Base-by-base conservation (phyloP, 768 basidiomycete species). In the Serendipita sp. region DNA sequence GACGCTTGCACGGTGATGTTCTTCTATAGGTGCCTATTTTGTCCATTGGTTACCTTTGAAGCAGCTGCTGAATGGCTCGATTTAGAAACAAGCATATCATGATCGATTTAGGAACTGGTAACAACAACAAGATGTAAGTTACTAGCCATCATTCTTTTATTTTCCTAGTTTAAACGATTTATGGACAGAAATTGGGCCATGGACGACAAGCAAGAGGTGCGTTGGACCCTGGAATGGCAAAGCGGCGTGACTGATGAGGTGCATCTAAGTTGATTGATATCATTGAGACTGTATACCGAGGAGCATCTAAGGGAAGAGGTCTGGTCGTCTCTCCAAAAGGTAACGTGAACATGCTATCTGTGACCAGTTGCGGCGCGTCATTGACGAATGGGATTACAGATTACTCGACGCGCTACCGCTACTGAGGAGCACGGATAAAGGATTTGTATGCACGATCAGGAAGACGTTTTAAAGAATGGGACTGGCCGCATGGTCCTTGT, bases 21-120 rank as follows among this genome's bases (percentile, higher is more conserved):
- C 80, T 95, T 96, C 78, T 96, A 95, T 75, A 86, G 92, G 92
- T 94, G 69, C 47, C n/a, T 4, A 18, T 60, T 63, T 8, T 18
- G 46, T 64, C 54, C 70, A 63, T 64, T 56, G 67, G 3, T 34
- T 16, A 30, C 63, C 67, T 41, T 13, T 41, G 38, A 41, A 41
- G 13, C 38, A 13, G 38, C 38, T 5, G 38, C 38, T 41, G 13
- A 41, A 41, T 41, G 13, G 69, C 68, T 63, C 65, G 48, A 32
- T 38, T 35, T 70, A 95, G 94, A 47, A 95, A 95, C 75, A 96
- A 98, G 73, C 96, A 98, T 73, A 98, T 98, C 76, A 98, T 98
- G 95, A 97, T 99, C 71, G 96, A 97, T 83, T 77, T 98, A 68
- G 94, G 93, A n/a, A 98, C 94, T 60, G 94, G 94, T 79, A 96